Base-by-base conservation (phyloP, 495 filamentous ascomycete genomes). In the Immersiella caudata region DNA sequence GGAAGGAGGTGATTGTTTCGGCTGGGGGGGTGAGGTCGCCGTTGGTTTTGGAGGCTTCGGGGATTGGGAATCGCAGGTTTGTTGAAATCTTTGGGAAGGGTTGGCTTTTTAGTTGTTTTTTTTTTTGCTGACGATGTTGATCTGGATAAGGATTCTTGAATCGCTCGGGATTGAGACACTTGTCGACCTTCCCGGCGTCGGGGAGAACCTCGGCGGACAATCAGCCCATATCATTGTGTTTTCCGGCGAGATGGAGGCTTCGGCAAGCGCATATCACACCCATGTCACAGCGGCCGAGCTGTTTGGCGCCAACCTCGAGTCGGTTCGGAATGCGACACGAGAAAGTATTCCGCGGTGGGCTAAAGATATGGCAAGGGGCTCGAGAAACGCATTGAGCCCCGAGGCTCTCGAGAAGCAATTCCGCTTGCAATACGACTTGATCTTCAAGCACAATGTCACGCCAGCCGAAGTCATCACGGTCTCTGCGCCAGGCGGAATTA, bases 11-110 rank as follows among this genome's bases (percentile, higher is more conserved):
- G n/a, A 82, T 89, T 60, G 60, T 89, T 40, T 78, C 80, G 1
- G 84, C 83, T 1, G 87, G 87, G 0, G 70, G 78, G 0, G 67
- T 87, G 40, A 76, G 84, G 49, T 80, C 83, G 0, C 84, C 85
- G 0, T 81, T 88, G 69, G 60, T 88, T 1, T 79, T 89, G 0
- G 82, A 88, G 69, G 71, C 88, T 0, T 88, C 85, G 11, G 87
- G 87, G 6, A 79, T 89, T 26, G 87, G 87, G 16, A 60, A 60
- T 29, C 26, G 6, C 25, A 25, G 20, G 16, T 29, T 60, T 35
- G 14, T 33, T n/a, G n/a, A n/a, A n/a, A n/a, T n/a, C n/a, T n/a
- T n/a, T n/a, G n/a, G n/a, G n/a, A n/a, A n/a, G n/a, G n/a, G n/a
- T n/a, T n/a, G n/a, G n/a, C n/a, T n/a, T n/a, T n/a, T n/a, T n/a